Conservation (phyloP, 106 monocot species). For the Ottelia alismoides region DNA sequence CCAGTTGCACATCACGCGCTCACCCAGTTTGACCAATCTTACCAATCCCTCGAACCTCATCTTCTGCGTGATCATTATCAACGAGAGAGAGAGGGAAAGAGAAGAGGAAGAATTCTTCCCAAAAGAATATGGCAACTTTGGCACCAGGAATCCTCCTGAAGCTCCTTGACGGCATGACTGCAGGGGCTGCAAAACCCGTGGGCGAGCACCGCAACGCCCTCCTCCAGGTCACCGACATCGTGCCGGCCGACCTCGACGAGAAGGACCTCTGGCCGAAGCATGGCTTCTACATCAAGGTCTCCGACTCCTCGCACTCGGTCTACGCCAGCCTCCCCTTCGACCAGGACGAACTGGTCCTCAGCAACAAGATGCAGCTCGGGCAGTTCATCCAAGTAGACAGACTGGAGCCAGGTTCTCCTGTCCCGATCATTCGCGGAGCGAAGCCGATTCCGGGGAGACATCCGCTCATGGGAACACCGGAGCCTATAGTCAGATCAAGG, state of each 20-base stretch:
- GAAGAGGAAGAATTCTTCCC: too few species aligned
- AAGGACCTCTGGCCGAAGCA: constrained; percentile 84
- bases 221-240: constrained; percentile 89
- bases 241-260: constrained; percentile 83
- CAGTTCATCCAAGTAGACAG: constrained; percentile 86
- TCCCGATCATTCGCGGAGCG: constrained; percentile 58
- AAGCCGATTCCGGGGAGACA: constrained; percentile 79
- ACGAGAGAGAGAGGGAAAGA: too few species aligned
- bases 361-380: constrained; percentile 87
- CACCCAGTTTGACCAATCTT: too few species aligned
- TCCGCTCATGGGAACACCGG: constrained; percentile 61
- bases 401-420: constrained; percentile 46
- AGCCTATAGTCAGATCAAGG: constrained; percentile 27
- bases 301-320: constrained; percentile 79
- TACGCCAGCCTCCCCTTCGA: constrained; percentile 59
- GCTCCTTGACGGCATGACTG: constrained; percentile 69
- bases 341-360: constrained; percentile 78
- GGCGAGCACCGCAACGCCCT: constrained; percentile 66
- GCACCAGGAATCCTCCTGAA: constrained; percentile 59
- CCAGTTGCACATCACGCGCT: too few species aligned
- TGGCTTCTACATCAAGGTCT: constrained; percentile 92
- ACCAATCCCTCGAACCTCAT: too few species aligned
- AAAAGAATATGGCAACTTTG: constrained; percentile 67
- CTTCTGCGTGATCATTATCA: too few species aligned
- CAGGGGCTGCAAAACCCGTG: constrained; percentile 39